Base-by-base conservation (phyloP, 129 eudicot species). In the Flaveria sonorensis region DNA sequence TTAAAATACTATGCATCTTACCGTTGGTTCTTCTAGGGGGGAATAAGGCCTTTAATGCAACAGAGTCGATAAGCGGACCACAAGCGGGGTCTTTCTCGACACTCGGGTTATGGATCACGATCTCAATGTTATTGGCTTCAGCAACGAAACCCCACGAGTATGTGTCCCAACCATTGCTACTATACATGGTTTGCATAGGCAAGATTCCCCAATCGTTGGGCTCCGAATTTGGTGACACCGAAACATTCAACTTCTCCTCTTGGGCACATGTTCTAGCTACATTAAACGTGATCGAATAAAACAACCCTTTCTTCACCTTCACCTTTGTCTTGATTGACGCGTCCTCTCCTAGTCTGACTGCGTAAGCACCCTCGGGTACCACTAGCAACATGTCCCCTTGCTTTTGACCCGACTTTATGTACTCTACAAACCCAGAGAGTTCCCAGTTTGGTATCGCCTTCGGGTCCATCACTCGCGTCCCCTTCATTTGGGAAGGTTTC, bases 211-310 rank as follows among this genome's bases (percentile, higher is more conserved):
- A 86, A 23, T 88, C 90, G 0, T 83, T 78, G 39, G 86, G 76
- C 79, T 85, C 89, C 0, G 82, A 46, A 42, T 85, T 87, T 3
- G 96, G 97, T 0, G 85, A 79, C 64, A 95, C 92, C 0, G 96
- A 89, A 2, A 91, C 87, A 16, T 91, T 89, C 71, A 95, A 68
- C 23, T 64, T 83, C 83, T 90, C 93, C 55, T 86, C 92, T 81
- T 92, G 96, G 18, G 87, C 98, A 70, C 96, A 92, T 12, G 98
- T 92, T 59, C 98, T 79, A 36, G 98, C 88, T 39, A 83, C 91
- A 64, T 85, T 89, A 66, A 92, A 92, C 0, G 97, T 84, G 40
- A 92, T 53, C 0, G 93, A 77, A 78, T 92, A 92, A 52, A 89
- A 87, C 78, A 79, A 48, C 45, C 96, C 96, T 3, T 84, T 89